Conservation (phyloP, 805 yeast genomes). For the Yamadazyma akitaensis region DNA sequence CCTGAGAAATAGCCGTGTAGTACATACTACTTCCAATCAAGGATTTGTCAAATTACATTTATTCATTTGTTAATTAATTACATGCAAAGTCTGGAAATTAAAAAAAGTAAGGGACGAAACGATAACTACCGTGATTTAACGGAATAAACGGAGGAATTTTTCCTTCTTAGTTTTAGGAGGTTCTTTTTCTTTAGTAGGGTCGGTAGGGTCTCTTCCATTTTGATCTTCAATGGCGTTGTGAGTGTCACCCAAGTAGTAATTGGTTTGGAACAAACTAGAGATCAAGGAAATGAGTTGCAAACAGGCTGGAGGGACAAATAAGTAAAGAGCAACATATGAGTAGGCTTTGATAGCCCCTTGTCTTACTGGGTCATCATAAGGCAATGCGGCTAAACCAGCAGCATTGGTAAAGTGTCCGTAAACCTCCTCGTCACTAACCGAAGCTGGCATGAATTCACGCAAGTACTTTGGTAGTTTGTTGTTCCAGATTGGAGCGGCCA, state of each 20-base stretch:
- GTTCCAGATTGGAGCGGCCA: slow-evolving; percentile 33
- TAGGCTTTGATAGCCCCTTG: slow-evolving; percentile 32
- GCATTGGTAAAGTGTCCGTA: slow-evolving; percentile 19
- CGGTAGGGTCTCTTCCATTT: slow-evolving; percentile 12
- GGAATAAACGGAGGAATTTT: slow-evolving; percentile 1
- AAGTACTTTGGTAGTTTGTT: slow-evolving; percentile 27
- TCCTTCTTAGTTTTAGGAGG: slow-evolving; percentile 4
- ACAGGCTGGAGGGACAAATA: slow-evolving; percentile 27
- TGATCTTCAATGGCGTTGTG: slow-evolving; percentile 33
- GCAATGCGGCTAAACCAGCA: slow-evolving; percentile 20
- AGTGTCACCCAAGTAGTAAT: slow-evolving; percentile 34
- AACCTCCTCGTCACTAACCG: slow-evolving; percentile 17
- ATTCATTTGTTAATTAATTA: too few relatives aligned
- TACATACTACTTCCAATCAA: too few relatives aligned
- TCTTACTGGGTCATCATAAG: slow-evolving; percentile 25
- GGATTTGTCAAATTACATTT: too few relatives aligned
- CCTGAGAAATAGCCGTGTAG: too few relatives aligned
- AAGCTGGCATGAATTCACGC: slow-evolving; percentile 24
- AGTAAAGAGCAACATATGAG: slow-evolving; percentile 22
- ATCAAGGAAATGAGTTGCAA: slow-evolving; percentile 26
- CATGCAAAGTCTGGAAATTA: too few relatives aligned
- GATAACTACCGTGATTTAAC: not conserved
- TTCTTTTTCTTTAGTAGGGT: slow-evolving; percentile 6
- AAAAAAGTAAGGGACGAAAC: too few relatives aligned
- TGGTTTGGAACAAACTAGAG: slow-evolving; percentile 29